Evolutionary conservation across 2,329 filamentous ascomycete genomes (phyloP).

Genomic region (Mollisia scopiformis): DNA sequence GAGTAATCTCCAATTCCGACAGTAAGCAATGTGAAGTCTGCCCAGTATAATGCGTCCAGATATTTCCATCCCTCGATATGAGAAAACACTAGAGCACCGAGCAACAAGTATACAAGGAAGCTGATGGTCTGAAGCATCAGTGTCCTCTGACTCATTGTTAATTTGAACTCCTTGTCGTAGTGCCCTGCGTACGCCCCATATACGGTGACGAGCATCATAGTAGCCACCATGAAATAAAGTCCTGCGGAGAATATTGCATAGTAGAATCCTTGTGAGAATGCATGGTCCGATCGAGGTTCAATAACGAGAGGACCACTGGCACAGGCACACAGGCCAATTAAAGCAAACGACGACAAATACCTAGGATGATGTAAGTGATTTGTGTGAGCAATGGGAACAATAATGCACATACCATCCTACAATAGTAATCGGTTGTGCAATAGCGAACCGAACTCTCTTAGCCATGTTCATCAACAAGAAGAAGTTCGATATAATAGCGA

Average conservation of each 20-base stretch:
- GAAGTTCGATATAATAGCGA: constrained; percentile 78
- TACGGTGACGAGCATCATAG: constrained; percentile 79
- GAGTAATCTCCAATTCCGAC: constrained; percentile 64
- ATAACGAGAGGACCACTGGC: constrained; percentile 59
- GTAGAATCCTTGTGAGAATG: constrained; percentile 82
- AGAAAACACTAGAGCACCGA: constrained; percentile 77
- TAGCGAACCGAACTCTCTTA: constrained; percentile 73
- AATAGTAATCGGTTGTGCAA: constrained; percentile 85
- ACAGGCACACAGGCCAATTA: constrained; percentile 68
- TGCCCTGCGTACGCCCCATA: constrained; percentile 70
- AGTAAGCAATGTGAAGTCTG: constrained; percentile 71
- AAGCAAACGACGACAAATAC: constrained; percentile 64
- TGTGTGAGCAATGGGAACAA: background rate
- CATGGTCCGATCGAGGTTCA: constrained; percentile 54
- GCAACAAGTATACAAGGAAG: constrained; percentile 78
- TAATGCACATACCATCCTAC: constrained; percentile 64
- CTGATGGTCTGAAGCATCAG: constrained; percentile 89
- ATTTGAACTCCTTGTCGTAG: constrained; percentile 77
- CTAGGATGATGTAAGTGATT: constrained; percentile 28
- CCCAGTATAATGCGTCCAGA: constrained; percentile 79
- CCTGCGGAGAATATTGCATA: constrained; percentile 78
- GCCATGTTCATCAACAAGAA: constrained; percentile 90
- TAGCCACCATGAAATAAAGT: constrained; percentile 78
- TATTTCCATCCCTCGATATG: constrained; percentile 75
- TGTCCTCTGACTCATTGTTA: constrained; percentile 81